Evolutionary conservation across 176 grass and related monocot genomes (phyloP), one percentile per base, ranked within the genome.

Genomic region (Dendrocalamus sinicus): DNA sequence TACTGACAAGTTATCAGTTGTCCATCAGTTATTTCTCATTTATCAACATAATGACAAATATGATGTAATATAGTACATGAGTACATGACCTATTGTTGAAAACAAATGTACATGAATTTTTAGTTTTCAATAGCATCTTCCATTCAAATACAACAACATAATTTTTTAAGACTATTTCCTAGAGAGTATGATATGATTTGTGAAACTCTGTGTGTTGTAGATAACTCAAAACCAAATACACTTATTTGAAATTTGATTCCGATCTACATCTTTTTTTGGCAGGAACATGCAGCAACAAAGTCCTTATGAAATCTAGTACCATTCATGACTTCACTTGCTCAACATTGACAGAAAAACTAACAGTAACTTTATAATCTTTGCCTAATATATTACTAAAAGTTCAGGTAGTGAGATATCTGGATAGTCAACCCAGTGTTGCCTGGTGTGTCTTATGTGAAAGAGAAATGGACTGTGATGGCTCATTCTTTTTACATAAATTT

Each of bases 21-120:
- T 81, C 28, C 66, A 70, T 44, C 52, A 75, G 43, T 73, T 83
- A 59, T 4, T 47, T 65, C 23, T 66, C 47, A 65, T 79, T 79
- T 74, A 68, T 40, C 47, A 85, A 67, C 24, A 14, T 67, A 67
- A 26, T 4, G n/a, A 53, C 4, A 84, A 39, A 82, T 47, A 47
- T 67, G 26, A 51, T 62, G 32, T 19, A 83, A 41, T 15, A 75
- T 75, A 60, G 23, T 51, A 55, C 16, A 52, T 52, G 14, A 52
- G 51, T 47, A 63, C 9, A 9, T 14, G 79, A 58, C 40, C 1
- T 8, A 41, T 61, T 67, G 19, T 44, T 76, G 8, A 88, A 59
- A 87, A 76, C 43, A 20, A 54, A 47, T 63, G 40, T n/a, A 17
- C 11, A n/a, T 60, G 67, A 50, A 60, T 65, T 61, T 70, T 79